These are phyloP conservation scores for Tricholoma terreum DNA, from an alignment of 768 basidiomycete genomes.

Conservation along the genomic window DNA sequence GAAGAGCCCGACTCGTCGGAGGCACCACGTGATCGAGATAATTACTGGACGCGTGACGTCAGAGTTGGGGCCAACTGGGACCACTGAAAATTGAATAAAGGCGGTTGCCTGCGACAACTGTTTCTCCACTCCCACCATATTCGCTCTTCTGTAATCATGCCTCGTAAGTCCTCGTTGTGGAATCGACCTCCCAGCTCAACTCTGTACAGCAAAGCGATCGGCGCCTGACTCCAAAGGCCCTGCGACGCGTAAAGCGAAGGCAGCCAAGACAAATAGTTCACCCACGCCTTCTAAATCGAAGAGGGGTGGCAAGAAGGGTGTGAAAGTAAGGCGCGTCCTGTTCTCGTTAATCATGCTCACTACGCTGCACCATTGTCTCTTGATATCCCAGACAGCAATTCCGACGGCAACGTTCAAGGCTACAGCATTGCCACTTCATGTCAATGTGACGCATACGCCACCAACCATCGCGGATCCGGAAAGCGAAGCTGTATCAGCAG, in stretches of 20 bases:
- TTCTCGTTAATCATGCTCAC: constrained; percentile 2
- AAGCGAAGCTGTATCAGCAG: constrained; percentile 30
- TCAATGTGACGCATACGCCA: constrained; percentile 58
- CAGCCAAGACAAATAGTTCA: constrained; percentile 41
- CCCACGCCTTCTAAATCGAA: constrained; percentile 28
- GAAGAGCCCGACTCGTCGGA: no score
- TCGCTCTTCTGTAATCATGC: constrained; percentile 3
- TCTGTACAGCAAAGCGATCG: constrained; percentile 42
- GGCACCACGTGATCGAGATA: constrained; percentile 1
- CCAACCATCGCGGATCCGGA: constrained; percentile 39
- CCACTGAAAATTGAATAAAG: constrained; percentile 2
- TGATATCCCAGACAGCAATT: constrained; percentile 37
- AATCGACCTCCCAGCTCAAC: background rate
- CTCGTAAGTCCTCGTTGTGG: constrained; percentile 4
- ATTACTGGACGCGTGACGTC: constrained; percentile 20
- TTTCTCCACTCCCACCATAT: constrained; percentile 1
- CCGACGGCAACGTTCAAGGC: constrained; percentile 53
- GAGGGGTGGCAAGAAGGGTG: constrained; percentile 38
- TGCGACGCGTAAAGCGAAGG: constrained; percentile 48
- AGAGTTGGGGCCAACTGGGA: constrained; percentile 7
- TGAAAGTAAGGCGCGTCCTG: constrained; percentile 39
- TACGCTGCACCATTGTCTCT: constrained; percentile 1
- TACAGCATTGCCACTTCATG: constrained; percentile 67
- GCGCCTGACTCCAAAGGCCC: constrained; percentile 32
- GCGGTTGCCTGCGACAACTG: background rate